phyloP scores from a whole-genome alignment of 2,329 filamentous ascomycete species.

The Nectriaceae sp. region DNA sequence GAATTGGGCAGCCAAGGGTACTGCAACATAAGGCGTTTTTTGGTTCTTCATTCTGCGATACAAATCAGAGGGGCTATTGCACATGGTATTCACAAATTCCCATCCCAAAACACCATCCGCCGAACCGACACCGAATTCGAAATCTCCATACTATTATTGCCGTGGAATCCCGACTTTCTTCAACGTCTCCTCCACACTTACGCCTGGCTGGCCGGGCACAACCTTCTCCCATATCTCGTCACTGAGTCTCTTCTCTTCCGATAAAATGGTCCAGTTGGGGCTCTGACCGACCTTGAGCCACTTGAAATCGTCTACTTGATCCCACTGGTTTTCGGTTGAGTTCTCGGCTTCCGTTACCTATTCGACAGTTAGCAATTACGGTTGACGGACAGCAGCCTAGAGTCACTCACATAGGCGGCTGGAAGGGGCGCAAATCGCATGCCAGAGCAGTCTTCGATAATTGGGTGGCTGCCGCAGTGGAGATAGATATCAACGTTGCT shows the following conservation, averaged over 20 bases:
- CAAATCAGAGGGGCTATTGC: not conserved
- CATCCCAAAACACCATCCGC: conserved; percentile 6
- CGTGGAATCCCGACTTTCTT: conserved; percentile 47
- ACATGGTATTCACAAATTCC: conserved; percentile 1
- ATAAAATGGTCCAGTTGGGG: conserved; percentile 81
- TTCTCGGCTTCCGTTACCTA: conserved; percentile 33
- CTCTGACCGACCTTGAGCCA: conserved; percentile 87
- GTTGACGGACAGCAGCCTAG: not conserved
- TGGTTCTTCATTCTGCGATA: not conserved
- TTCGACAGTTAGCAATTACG: conserved; percentile 7
- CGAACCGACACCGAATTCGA: conserved; percentile 4
- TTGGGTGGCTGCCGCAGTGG: conserved; percentile 78
- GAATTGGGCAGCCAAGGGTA: no score
- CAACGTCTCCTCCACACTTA: conserved; percentile 67
- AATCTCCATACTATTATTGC: conserved; percentile 2
- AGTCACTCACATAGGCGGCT: conserved; percentile 62
- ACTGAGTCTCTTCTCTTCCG: conserved; percentile 57
- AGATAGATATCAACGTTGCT: conserved; percentile 81
- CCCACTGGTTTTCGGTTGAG: conserved; percentile 68
- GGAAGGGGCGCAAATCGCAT: conserved; percentile 82
- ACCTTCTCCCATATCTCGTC: conserved; percentile 69
- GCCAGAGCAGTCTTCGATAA: conserved; percentile 84
- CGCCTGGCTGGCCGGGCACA: conserved; percentile 63
- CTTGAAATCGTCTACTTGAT: conserved; percentile 95
- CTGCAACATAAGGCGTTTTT: no score